Base-by-base conservation (phyloP, 129 eudicot genomes). In the Scalesia atractyloides region DNA sequence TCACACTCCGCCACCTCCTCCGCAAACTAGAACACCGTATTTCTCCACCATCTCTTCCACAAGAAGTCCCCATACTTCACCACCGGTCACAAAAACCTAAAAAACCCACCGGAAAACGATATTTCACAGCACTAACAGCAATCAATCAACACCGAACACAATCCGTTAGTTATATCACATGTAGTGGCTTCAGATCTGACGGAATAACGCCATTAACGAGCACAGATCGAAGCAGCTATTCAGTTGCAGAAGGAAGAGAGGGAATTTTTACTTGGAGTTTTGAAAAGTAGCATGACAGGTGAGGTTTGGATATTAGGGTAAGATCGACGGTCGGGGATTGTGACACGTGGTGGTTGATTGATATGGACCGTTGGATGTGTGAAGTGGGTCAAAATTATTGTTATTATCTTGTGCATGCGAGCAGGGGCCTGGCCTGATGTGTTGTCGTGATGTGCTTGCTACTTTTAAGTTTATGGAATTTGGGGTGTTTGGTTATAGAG, bases 201-300 rank as follows among this genome's bases (percentile, higher is more conserved):
- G 65, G 16, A 26, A 59, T 26, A 26, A 57, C 64, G 37, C 64
- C 64, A 57, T 57, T 57, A 57, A 57, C n/a, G 64, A 57, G 64
- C 64, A 22, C 64, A 57, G 37, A 57, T 57, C 64, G 64, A 57
- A 57, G 64, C 26, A 22, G 37, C 10, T 22, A 18, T 56, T 3
- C 62, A 56, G 62, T 19, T 56, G 62, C 62, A 56, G 62, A 56
- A 18, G 62, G 34, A 30, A 20, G 6, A 48, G 52, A 48, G 52
- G 20, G 20, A 5, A 18, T 52, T 52, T 16, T 52, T 17, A 52
- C 6, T 56, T 56, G 1, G 62, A 18, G 9, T 56, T 52, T 19
- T 56, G 62, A 57, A 57, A 57, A 13, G 64, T 9, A 19, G 37
- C 2, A 24, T 57, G 64, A 16, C 22, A 52, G 59, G 19, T 57